These are phyloP conservation scores for Nicotiana otophora DNA, from an alignment of 257 asterid species.

Conservation along the genomic window DNA sequence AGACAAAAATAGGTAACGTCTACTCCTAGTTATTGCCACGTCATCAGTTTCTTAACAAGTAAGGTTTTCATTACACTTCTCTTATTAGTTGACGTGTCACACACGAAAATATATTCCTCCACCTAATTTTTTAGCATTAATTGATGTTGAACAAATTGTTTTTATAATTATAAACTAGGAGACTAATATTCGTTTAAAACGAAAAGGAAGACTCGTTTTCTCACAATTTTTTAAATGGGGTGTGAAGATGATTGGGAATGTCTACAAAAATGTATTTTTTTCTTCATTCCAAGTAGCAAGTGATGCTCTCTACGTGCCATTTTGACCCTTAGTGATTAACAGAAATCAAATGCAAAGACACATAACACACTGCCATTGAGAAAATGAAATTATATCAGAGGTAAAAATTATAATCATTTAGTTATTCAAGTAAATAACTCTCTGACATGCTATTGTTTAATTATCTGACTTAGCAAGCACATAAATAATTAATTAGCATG, in stretches of 20 bases:
- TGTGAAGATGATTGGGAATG: background rate
- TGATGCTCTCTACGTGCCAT: background rate
- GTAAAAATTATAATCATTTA: too few relatives aligned
- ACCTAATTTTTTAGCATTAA: background rate
- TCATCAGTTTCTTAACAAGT: constrained; percentile 4
- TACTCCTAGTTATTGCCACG: background rate
- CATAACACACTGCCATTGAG: too few relatives aligned
- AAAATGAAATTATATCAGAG: too few relatives aligned
- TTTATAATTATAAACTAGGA: background rate
- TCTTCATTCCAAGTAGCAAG: too few relatives aligned
- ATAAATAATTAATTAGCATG: too few relatives aligned
- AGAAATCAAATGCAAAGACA: too few relatives aligned
- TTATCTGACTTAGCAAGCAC: too few relatives aligned
- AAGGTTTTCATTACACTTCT: constrained; percentile 2
- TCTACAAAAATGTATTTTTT: background rate
- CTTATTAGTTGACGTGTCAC: constrained; percentile 8
- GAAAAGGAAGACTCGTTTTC: background rate
- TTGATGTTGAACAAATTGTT: background rate
- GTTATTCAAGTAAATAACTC: too few relatives aligned
- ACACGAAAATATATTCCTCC: background rate
- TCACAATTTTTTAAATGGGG: background rate
- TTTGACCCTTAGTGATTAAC: background rate
- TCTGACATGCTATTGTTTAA: too few relatives aligned
- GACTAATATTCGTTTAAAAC: background rate
- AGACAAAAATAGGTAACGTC: background rate